Base-by-base conservation (phyloP, 1,284 basidiomycete genomes). In the Puccinia novopanici region DNA sequence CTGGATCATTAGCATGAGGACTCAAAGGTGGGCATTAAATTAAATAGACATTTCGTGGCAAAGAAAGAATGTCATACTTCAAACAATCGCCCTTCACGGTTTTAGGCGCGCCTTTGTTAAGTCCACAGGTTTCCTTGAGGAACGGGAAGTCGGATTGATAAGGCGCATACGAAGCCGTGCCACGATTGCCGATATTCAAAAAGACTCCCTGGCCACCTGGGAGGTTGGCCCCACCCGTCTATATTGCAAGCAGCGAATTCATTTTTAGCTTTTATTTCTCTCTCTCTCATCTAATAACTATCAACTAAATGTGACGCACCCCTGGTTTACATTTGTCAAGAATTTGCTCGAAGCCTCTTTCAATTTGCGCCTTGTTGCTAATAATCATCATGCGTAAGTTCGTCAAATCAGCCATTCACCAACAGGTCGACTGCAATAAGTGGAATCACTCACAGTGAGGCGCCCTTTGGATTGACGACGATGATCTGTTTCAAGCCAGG, bases 71-170 rank as follows among this genome's bases (percentile, higher is more conserved):
- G 37, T 0, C 61, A n/a, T 27, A 67, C 63, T 67, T 67, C 3
- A 48, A 2, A 48, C 63, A 67, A 48, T 67, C 63, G n/a, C 27
- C n/a, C 40, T 48, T 67, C 12, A 24, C 22, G 15, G 24, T 67
- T 22, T 67, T 42, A 15, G 42, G 63, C 13, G 63, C 63, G 22
- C 48, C 48, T 42, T 42, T 48, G 42, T 48, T 67, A 1, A 67
- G 63, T 67, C 63, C 63, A 67, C 63, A 67, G 22, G 42, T 27
- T 48, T 67, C 63, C 24, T 67, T 67, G 63, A 45, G 63, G 42
- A 48, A 27, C n/a, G 63, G 63, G 63, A 67, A 67, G 37, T 67
- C 63, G 42, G 63, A 67, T n/a, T 67, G 42, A 34, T 67, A 67
- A 6, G 13, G n/a, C n/a, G 15, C 37, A 37, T 63, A 40, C 37